Conservation (phyloP, 306 rosid species). For the Vicia villosa region DNA sequence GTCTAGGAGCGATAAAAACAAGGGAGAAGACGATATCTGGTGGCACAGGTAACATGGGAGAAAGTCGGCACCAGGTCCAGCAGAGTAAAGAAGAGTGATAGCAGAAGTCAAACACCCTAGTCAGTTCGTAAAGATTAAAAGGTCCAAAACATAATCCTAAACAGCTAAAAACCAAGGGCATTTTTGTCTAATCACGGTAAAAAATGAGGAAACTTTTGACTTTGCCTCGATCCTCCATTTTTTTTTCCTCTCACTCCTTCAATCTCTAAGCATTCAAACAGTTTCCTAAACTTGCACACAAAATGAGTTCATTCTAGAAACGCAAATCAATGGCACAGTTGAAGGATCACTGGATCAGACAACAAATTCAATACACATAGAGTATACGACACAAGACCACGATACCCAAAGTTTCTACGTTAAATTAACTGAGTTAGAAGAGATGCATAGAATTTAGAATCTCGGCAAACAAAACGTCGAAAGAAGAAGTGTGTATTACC, state of each 20-base stretch:
- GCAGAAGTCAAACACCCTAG: not conserved
- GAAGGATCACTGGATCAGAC: not conserved
- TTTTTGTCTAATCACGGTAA: not conserved
- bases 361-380: not conserved
- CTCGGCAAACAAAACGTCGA: no score
- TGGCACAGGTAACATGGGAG: not conserved
- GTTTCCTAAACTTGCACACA: not conserved
- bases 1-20: not conserved
- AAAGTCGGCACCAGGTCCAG: not conserved
- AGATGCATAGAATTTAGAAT: conserved; percentile 62
- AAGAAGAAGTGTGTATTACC: no score
- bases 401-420: not conserved
- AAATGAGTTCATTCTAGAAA: not conserved
- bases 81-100: not conserved
- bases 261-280: not conserved
- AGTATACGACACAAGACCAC: not conserved
- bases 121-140: not conserved
- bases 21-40: not conserved
- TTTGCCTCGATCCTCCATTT: not conserved
- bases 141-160: not conserved
- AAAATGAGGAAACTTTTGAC: not conserved
- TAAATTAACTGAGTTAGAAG: no score
- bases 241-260: not conserved
- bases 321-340: not conserved
- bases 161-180: not conserved